Percentiles rank a stretch among this genome's conserved stretches.
Conservation (phyloP, 768 basidiomycete genomes). For the Suillus placidus region DNA sequence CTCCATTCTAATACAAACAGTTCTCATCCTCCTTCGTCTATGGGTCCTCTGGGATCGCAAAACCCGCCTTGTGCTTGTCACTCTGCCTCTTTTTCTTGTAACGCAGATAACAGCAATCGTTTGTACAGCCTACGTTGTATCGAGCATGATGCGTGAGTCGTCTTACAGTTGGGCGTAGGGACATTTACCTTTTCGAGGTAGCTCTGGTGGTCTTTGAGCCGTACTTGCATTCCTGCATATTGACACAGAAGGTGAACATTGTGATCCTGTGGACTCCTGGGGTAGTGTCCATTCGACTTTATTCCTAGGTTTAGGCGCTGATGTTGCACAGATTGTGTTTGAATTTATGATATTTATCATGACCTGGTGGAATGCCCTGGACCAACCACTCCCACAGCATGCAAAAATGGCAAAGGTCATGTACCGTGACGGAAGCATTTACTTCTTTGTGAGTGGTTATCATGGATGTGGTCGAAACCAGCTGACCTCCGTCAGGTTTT, state of each 20-base stretch:
- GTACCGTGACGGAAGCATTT: slow-evolving; percentile 31
- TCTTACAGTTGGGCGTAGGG: not conserved
- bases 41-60: slow-evolving; percentile 41
- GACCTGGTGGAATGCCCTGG: slow-evolving; percentile 32
- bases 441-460: slow-evolving; percentile 29
- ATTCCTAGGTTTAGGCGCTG: not conserved
- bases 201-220: slow-evolving; percentile 21
- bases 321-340: slow-evolving; percentile 26
- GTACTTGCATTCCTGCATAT: slow-evolving; percentile 22
- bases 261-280: slow-evolving; percentile 34
- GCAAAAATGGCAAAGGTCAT: slow-evolving; percentile 26
- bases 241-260: slow-evolving; percentile 23
- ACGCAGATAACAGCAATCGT: slow-evolving; percentile 32
- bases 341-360: slow-evolving; percentile 35
- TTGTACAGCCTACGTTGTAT: slow-evolving; percentile 27
- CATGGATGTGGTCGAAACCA: not conserved
- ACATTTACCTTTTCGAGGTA: slow-evolving; percentile 8
- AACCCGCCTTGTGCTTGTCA: slow-evolving; percentile 31
- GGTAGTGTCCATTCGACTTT: slow-evolving; percentile 14
- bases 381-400: slow-evolving; percentile 24
- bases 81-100: slow-evolving; percentile 31
- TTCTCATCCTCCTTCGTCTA: slow-evolving; percentile 41
- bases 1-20: slow-evolving; percentile 22
- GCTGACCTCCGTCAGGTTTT: slow-evolving; percentile 21
- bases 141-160: slow-evolving; percentile 32